Conservation (phyloP, 257 asterid genomes). For the Galeopsis tetrahit region DNA sequence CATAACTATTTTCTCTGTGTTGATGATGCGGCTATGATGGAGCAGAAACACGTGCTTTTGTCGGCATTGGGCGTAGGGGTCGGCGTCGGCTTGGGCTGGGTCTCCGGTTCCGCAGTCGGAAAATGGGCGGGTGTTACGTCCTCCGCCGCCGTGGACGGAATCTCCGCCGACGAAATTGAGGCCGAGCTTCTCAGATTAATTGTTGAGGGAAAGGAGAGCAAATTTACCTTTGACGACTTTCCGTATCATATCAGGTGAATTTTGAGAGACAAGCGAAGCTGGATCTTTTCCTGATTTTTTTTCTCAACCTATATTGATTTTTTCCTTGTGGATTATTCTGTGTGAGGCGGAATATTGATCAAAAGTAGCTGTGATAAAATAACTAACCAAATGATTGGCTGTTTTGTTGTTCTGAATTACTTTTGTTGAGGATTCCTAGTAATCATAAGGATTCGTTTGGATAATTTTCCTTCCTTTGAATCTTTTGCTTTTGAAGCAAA, state of each 20-base stretch:
- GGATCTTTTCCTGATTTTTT: neutral
- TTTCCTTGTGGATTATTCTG: too few species aligned
- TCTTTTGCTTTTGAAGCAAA: neutral
- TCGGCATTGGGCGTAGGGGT: conserved; percentile 94
- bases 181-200: conserved; percentile 65
- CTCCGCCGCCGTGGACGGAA: conserved; percentile 45
- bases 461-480: neutral
- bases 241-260: conserved; percentile 87
- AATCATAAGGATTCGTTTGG: conserved; percentile 10
- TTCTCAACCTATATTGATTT: neutral
- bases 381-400: neutral
- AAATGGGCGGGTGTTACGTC: conserved; percentile 53
- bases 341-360: neutral
- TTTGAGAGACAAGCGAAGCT: neutral
- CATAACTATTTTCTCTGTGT: neutral
- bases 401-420: conserved; percentile 16
- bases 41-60: conserved; percentile 71
- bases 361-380: neutral
- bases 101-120: conserved; percentile 69
- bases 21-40: conserved; percentile 54
- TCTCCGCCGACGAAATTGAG: conserved; percentile 64
- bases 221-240: conserved; percentile 65
- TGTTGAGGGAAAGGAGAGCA: conserved; percentile 61
- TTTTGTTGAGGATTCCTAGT: conserved; percentile 25
- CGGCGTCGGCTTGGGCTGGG: conserved; percentile 84